phyloP scores from a whole-genome alignment of 1,284 basidiomycete species.

The Afroboletus lepidellus region DNA sequence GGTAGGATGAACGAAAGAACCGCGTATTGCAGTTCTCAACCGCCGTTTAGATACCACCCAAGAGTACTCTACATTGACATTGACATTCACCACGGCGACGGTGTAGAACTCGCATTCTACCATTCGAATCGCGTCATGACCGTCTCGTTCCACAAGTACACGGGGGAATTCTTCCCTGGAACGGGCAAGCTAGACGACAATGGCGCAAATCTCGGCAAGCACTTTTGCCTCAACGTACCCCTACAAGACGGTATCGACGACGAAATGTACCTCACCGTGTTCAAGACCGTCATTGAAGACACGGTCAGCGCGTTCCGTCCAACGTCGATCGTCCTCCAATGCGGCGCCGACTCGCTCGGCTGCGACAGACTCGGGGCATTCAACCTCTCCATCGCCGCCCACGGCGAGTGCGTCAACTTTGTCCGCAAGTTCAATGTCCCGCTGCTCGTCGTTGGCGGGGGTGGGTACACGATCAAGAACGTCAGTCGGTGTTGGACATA shows the following conservation, averaged over 20 bases:
- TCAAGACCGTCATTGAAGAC: slow-evolving; percentile 96
- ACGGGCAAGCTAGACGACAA: slow-evolving; percentile 93
- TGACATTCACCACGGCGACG: slow-evolving; percentile 96
- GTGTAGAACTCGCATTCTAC: slow-evolving; percentile 97
- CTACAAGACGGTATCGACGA: slow-evolving; percentile 97
- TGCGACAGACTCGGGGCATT: slow-evolving; percentile 95
- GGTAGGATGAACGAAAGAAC: slow-evolving; percentile 46
- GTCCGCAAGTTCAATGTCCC: slow-evolving; percentile 92
- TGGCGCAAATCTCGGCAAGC: slow-evolving; percentile 84
- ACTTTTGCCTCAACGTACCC: slow-evolving; percentile 95
- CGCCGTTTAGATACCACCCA: slow-evolving; percentile 68
- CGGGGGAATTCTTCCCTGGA: slow-evolving; percentile 96
- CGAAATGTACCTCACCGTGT: slow-evolving; percentile 92
- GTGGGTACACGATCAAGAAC: slow-evolving; percentile 94
- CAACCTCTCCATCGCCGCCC: slow-evolving; percentile 98
- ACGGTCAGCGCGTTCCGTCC: slow-evolving; percentile 90
- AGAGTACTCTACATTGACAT: slow-evolving; percentile 96
- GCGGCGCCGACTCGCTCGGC: slow-evolving; percentile 95
- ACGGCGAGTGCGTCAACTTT: slow-evolving; percentile 97
- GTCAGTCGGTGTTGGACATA: slow-evolving; percentile 99
- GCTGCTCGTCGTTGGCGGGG: slow-evolving; percentile 88
- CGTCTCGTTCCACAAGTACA: slow-evolving; percentile 99
- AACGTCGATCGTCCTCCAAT: slow-evolving; percentile 91
- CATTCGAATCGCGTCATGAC: slow-evolving; percentile 97
- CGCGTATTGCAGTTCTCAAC: not conserved